Conservation (phyloP, 2,329 filamentous ascomycete genomes). For the Fusarium sp. region DNA sequence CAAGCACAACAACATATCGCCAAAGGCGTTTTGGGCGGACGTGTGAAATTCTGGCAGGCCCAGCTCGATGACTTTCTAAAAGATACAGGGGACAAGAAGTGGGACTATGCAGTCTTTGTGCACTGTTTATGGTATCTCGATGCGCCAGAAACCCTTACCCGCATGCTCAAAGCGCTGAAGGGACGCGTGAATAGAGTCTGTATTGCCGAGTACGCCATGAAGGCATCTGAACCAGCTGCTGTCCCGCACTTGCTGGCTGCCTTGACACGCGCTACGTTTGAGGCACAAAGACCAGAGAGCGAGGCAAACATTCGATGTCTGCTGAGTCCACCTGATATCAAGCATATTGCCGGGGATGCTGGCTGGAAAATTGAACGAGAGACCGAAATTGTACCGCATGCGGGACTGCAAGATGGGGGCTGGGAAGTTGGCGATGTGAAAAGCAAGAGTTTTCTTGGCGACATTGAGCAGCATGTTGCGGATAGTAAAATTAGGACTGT, state of each 20-base stretch:
- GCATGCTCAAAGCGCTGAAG: neutral
- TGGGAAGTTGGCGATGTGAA: conserved; percentile 12
- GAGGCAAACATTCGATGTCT: conserved; percentile 10
- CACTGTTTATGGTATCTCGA: conserved; percentile 18
- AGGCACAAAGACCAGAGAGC: neutral
- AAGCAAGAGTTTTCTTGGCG: neutral
- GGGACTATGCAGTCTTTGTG: conserved; percentile 9
- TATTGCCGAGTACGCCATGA: conserved; percentile 15
- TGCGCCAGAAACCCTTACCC: neutral
- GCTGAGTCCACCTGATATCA: neutral
- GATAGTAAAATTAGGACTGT: neutral
- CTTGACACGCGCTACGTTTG: neutral
- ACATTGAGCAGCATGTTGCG: neutral
- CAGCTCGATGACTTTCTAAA: neutral
- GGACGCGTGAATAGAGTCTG: neutral
- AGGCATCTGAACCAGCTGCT: neutral
- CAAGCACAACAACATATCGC: conserved; percentile 6
- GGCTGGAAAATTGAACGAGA: neutral
- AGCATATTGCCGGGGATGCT: neutral
- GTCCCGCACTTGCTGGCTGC: conserved; percentile 9
- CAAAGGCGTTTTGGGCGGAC: neutral
- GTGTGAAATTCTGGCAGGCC: neutral
- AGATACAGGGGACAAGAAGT: neutral
- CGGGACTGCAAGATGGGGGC: neutral
- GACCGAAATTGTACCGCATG: neutral